phyloP scores from a whole-genome alignment of 352 stramenopile genomes.

The Globisporangium spinosum region DNA sequence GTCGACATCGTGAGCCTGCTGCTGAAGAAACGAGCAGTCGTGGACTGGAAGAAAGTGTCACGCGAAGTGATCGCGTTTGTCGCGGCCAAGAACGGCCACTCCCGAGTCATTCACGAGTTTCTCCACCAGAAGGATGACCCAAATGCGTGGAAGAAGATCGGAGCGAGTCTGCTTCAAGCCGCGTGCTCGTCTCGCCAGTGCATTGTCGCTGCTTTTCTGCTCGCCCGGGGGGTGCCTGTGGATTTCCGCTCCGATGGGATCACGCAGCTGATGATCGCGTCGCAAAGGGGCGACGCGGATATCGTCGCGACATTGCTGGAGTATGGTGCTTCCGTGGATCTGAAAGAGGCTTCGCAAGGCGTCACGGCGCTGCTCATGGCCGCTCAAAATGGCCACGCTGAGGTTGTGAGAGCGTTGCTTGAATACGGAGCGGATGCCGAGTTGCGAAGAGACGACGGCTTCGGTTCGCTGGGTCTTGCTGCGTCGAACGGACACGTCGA shows the following conservation, averaged over 20 bases:
- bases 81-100: slow-evolving; percentile 4
- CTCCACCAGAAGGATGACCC: slow-evolving; percentile 1
- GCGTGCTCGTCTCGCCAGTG: slow-evolving; percentile 3
- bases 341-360: slow-evolving; percentile 2
- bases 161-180: slow-evolving; percentile 11
- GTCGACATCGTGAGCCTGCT: slow-evolving; percentile 8
- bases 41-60: slow-evolving; percentile 5
- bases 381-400: slow-evolving; percentile 12
- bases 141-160: slow-evolving; percentile 3
- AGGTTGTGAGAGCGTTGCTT: neutral
- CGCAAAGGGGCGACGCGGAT: neutral
- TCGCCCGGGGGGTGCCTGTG: slow-evolving; percentile 4
- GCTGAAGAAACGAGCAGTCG: slow-evolving; percentile 2
- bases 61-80: neutral
- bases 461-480: slow-evolving; percentile 4
- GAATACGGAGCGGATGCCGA: slow-evolving; percentile 5
- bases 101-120: slow-evolving; percentile 6
- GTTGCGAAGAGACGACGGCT: slow-evolving; percentile 6
- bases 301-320: slow-evolving; percentile 7
- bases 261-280: slow-evolving; percentile 14
- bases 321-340: neutral
- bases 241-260: slow-evolving; percentile 4
- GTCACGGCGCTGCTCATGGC: slow-evolving; percentile 13
- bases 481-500: slow-evolving; percentile 12
- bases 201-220: neutral